Evolutionary conservation across 345 rosid genomes (phyloP).

Genomic region (Camelina neglecta): DNA sequence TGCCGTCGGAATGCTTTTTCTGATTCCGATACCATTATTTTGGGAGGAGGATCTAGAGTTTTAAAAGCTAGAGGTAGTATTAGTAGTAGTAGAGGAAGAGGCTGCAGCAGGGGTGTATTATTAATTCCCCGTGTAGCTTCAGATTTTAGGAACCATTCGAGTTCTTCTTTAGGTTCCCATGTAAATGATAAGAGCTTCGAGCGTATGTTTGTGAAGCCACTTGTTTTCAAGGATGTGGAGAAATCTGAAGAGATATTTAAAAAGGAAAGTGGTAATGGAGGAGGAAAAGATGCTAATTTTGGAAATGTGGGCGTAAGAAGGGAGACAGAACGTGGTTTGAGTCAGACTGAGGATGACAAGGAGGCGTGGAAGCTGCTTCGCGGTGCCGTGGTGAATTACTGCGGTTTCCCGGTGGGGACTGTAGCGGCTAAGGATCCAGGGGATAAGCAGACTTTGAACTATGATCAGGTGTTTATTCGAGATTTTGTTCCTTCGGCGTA

Average conservation of each 20-base stretch:
- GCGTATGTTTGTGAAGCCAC: conserved; percentile 71
- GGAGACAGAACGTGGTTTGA: conserved; percentile 17
- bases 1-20: conserved; percentile 55
- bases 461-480: conserved; percentile 95
- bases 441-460: conserved; percentile 74
- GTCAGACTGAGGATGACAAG: conserved; percentile 63
- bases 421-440: conserved; percentile 83
- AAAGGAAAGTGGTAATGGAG: conserved; percentile 46
- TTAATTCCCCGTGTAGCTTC: conserved; percentile 73
- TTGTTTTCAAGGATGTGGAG: conserved; percentile 47
- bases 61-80: conserved; percentile 35
- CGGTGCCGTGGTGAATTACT: conserved; percentile 68
- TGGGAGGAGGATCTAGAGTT: conserved; percentile 46
- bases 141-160: conserved; percentile 71
- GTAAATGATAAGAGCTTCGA: conserved; percentile 75
- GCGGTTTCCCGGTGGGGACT: conserved; percentile 85
- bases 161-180: conserved; percentile 64
- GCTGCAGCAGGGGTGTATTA: conserved; percentile 64
- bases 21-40: conserved; percentile 53
- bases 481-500: conserved; percentile 97
- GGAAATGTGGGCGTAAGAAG: conserved; percentile 30
- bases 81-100: conserved; percentile 27
- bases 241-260: neutral
- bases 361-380: conserved; percentile 93
- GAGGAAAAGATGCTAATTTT: conserved; percentile 49